These are phyloP conservation scores for Lolium multiflorum DNA, from an alignment of 176 grass and related monocot species.

Conservation along the genomic window DNA sequence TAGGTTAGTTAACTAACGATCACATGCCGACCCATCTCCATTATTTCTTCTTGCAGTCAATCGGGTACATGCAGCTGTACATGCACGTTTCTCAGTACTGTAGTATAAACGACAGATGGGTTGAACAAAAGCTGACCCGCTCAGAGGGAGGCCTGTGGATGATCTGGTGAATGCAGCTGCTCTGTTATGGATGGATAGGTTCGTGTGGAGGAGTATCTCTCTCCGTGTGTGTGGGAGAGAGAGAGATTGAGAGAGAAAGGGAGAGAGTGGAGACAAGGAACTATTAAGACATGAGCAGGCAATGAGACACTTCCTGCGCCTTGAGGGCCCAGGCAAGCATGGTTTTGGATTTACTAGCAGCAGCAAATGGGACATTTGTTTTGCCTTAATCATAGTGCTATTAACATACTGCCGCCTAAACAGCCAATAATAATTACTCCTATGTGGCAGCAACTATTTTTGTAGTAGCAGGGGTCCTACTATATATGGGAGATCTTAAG, in stretches of 20 bases:
- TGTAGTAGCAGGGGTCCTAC: neutral
- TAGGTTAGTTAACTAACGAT: slow-evolving; percentile 46
- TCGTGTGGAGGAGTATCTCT: slow-evolving; percentile 10
- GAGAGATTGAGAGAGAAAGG: too few relatives aligned
- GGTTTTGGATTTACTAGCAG: slow-evolving; percentile 40
- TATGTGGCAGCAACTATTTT: neutral
- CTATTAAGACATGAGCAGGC: slow-evolving; percentile 55
- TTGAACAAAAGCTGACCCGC: slow-evolving; percentile 51
- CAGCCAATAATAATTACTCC: neutral
- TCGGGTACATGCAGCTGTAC: too few relatives aligned
- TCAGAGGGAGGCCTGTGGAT: slow-evolving; percentile 25
- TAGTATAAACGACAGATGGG: slow-evolving; percentile 47
- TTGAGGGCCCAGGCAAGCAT: slow-evolving; percentile 43
- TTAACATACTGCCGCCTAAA: neutral
- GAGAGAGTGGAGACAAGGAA: slow-evolving; percentile 44
- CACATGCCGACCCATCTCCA: slow-evolving; percentile 29
- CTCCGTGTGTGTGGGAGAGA: neutral
- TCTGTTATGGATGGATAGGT: slow-evolving; percentile 32
- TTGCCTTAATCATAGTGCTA: slow-evolving; percentile 27
- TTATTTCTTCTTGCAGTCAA: slow-evolving; percentile 19
- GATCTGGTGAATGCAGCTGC: slow-evolving; percentile 42
- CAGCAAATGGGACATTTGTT: slow-evolving; percentile 24
- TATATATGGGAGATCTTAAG: neutral
- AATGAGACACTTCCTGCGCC: slow-evolving; percentile 45
- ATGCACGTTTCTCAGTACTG: slow-evolving; percentile 43